Percentiles rank a stretch among this genome's conserved stretches.
Conservation (phyloP, 2,329 filamentous ascomycete genomes). For the Phialophora chinensis region DNA sequence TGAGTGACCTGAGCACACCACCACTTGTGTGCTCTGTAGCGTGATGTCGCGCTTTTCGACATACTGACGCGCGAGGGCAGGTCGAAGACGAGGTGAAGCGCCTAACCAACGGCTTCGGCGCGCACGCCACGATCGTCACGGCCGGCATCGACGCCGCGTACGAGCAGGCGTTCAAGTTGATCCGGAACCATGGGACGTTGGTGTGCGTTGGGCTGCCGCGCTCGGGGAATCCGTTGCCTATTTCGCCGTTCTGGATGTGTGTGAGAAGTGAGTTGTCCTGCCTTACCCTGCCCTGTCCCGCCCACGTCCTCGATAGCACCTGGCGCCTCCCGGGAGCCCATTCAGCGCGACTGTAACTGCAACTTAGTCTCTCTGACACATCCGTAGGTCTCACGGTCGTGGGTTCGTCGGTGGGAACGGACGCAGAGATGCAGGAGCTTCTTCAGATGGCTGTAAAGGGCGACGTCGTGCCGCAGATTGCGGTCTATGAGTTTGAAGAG, state of each 20-base stretch:
- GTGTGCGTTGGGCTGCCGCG: slow-evolving; percentile 57
- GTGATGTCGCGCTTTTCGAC: background rate
- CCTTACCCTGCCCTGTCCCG: background rate
- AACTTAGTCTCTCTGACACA: background rate
- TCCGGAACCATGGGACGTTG: slow-evolving; percentile 54
- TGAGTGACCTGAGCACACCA: slow-evolving; percentile 21
- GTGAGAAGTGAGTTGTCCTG: slow-evolving; percentile 46
- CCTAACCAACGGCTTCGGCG: slow-evolving; percentile 50
- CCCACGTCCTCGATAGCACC: slow-evolving; percentile 19
- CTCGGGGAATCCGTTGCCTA: slow-evolving; percentile 51
- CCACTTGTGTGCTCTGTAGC: no score
- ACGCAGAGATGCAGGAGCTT: slow-evolving; percentile 54
- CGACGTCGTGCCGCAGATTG: slow-evolving; percentile 48
- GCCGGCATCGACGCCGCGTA: slow-evolving; percentile 55
- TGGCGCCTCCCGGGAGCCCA: background rate
- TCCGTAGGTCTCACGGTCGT: slow-evolving; percentile 49
- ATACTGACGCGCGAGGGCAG: background rate
- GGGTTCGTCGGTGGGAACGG: slow-evolving; percentile 55
- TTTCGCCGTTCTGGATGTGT: slow-evolving; percentile 56
- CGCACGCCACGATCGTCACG: slow-evolving; percentile 55
- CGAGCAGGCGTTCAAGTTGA: slow-evolving; percentile 50
- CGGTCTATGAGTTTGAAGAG: slow-evolving; percentile 53
- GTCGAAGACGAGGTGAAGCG: slow-evolving; percentile 47
- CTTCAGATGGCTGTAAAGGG: slow-evolving; percentile 52
- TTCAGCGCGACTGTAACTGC: background rate